Evolutionary conservation across 345 rosid species (phyloP).

Genomic region (Nasturtium officinale): DNA sequence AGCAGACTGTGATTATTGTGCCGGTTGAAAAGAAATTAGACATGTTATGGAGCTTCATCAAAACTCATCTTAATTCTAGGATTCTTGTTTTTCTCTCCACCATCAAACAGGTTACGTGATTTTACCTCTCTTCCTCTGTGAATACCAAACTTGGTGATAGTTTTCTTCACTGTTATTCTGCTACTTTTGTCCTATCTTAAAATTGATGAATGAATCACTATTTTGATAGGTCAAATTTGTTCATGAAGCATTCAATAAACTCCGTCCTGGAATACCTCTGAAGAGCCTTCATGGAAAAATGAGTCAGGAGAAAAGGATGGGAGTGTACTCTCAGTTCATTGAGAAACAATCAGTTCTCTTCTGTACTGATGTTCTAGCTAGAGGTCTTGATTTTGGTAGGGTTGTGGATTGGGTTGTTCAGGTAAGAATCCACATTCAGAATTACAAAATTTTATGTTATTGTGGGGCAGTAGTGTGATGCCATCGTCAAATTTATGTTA

Average conservation of each 20-base stretch:
- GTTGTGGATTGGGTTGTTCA: slow-evolving; percentile 98
- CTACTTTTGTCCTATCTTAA: slow-evolving; percentile 6
- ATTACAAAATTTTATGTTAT: slow-evolving; percentile 22
- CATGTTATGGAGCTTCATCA: slow-evolving; percentile 92
- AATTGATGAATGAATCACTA: slow-evolving; percentile 2
- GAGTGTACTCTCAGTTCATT: slow-evolving; percentile 80
- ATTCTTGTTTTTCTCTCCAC: slow-evolving; percentile 91
- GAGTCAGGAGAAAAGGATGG: slow-evolving; percentile 87
- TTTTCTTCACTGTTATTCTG: not conserved
- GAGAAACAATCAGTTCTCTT: slow-evolving; percentile 83
- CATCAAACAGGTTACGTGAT: slow-evolving; percentile 78
- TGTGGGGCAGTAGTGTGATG: slow-evolving; percentile 1
- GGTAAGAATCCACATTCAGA: slow-evolving; percentile 48
- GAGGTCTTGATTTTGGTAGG: slow-evolving; percentile 96
- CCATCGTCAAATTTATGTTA: slow-evolving; percentile 17
- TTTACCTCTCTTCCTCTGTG: slow-evolving; percentile 3
- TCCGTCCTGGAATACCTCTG: slow-evolving; percentile 93
- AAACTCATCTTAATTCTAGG: slow-evolving; percentile 71
- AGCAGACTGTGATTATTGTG: slow-evolving; percentile 83
- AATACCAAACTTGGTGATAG: not conserved
- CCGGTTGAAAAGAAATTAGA: slow-evolving; percentile 89
- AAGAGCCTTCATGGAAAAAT: slow-evolving; percentile 96
- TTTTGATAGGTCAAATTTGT: slow-evolving; percentile 78
- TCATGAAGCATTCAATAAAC: slow-evolving; percentile 88
- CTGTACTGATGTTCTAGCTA: slow-evolving; percentile 87